Base-by-base conservation (phyloP, 805 yeast species). In the Candida jianshihensis region DNA sequence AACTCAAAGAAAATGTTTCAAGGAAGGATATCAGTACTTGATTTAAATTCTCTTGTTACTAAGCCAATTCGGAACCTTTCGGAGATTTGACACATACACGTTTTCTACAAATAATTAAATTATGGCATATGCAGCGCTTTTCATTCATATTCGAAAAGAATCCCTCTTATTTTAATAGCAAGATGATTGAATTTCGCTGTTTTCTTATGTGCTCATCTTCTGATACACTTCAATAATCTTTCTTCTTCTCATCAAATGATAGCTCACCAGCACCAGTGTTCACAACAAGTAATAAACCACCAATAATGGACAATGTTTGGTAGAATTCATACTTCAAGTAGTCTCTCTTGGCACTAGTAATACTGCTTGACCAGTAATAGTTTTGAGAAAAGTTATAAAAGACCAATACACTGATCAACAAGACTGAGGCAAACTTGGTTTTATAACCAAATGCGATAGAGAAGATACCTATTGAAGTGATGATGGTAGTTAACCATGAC, bases 191-290 rank as follows among this genome's bases (percentile, higher is more conserved):
- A 21, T 11, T 11, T 21, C 8, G 10, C 24, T 21, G 24, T 21
- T 21, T 24, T 7, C 26, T 24, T 24, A 12, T 26, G 19, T 26
- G 29, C 15, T 26, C 9, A 14, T 26, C 11, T 6, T 26, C 15
- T 26, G 8, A 6, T 26, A 12, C 18, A 5, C 19, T 26, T 58
- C 64, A 87, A 58, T 83, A 86, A 41, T 85, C 79, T 70, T 90
- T 90, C 70, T 90, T 89, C 81, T 92, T 90, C 60, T 88, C 97
- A 56, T 90, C 98, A 40, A 90, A 66, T 19, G 95, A 84, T 46
- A 90, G 70, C 50, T 84, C 89, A 34, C 98, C 98, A 21, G 97
- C 97, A 43, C 98, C 98, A 4, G 96, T 86, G 63, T 84, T 87
- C 41, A 86, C 96, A 42, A 92, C 85, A 47, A 92, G 67, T 43